A percentile compares a stretch with the other conserved stretches of the same genome.
Evolutionary conservation across 331 rosid genomes (phyloP).

Genomic region (Quercus phellos): DNA sequence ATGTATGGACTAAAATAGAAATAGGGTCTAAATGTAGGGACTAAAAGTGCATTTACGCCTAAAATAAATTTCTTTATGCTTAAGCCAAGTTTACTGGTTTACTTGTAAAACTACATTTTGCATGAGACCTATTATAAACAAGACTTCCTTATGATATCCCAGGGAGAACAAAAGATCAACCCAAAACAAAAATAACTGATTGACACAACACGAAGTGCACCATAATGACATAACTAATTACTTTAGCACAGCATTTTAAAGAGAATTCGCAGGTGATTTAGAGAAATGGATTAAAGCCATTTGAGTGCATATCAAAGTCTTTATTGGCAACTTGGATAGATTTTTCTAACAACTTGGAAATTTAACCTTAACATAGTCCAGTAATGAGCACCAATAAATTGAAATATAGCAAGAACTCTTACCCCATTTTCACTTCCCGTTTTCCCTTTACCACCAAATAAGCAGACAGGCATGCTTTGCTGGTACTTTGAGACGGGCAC

Average conservation of each 20-base stretch:
- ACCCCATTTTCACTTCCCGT: slow-evolving; percentile 48
- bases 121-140: background rate
- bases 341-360: background rate
- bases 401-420: slow-evolving; percentile 2
- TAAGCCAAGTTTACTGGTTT: too few species aligned
- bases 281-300: background rate
- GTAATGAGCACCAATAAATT: background rate
- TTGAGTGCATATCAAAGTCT: slow-evolving; percentile 1
- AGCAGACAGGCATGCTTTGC: slow-evolving; percentile 38
- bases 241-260: background rate
- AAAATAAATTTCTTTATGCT: too few species aligned
- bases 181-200: background rate
- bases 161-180: background rate
- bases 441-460: slow-evolving; percentile 52
- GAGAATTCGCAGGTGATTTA: background rate
- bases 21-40: too few species aligned
- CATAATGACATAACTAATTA: background rate
- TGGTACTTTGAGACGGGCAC: slow-evolving; percentile 20
- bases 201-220: background rate
- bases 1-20: too few species aligned
- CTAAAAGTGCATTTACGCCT: too few species aligned
- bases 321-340: background rate
- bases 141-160: background rate
- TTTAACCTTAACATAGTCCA: background rate
- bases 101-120: too few species aligned